Evolutionary conservation across 371 early-diverging fungal species (phyloP).

Genomic region (Nematocida sp.): DNA sequence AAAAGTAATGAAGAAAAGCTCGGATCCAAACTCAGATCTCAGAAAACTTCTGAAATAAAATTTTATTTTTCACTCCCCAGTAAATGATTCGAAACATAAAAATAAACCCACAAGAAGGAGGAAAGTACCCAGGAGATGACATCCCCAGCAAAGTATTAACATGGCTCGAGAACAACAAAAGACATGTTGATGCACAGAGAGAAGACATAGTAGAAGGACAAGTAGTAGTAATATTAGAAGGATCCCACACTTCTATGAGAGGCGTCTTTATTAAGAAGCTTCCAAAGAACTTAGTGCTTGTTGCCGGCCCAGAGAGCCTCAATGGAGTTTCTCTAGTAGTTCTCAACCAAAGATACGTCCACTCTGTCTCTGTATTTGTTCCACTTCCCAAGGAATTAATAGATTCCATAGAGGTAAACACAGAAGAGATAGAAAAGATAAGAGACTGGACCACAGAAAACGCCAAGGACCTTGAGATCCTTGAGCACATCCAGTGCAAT

Average conservation of each 20-base stretch:
- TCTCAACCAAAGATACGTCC: slow-evolving; percentile 52
- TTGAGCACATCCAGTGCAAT: neutral
- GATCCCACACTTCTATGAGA: slow-evolving; percentile 30
- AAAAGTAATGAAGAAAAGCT: slow-evolving; percentile 73
- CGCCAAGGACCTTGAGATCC: slow-evolving; percentile 33
- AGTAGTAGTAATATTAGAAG: slow-evolving; percentile 38
- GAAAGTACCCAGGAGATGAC: slow-evolving; percentile 46
- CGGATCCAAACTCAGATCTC: slow-evolving; percentile 58
- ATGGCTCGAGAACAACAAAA: slow-evolving; percentile 47
- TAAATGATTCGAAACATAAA: slow-evolving; percentile 52
- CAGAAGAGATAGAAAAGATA: slow-evolving; percentile 12
- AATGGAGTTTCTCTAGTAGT: slow-evolving; percentile 26
- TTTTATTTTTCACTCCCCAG: slow-evolving; percentile 28
- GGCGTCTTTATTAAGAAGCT: slow-evolving; percentile 45
- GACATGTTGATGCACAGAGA: slow-evolving; percentile 37
- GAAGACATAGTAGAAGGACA: slow-evolving; percentile 48
- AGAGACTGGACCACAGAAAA: slow-evolving; percentile 53
- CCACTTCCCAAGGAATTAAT: slow-evolving; percentile 13
- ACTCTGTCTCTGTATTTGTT: slow-evolving; percentile 48
- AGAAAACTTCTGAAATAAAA: slow-evolving; percentile 66
- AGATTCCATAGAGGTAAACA: slow-evolving; percentile 9
- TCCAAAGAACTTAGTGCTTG: slow-evolving; percentile 46
- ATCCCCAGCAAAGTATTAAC: slow-evolving; percentile 34
- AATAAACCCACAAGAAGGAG: slow-evolving; percentile 33
- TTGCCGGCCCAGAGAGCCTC: slow-evolving; percentile 9